A percentile compares a stretch with the other conserved stretches of the same genome.
Evolutionary conservation across 2,329 filamentous ascomycete genomes (phyloP).

Genomic region (Epichloe brachyelytri): DNA sequence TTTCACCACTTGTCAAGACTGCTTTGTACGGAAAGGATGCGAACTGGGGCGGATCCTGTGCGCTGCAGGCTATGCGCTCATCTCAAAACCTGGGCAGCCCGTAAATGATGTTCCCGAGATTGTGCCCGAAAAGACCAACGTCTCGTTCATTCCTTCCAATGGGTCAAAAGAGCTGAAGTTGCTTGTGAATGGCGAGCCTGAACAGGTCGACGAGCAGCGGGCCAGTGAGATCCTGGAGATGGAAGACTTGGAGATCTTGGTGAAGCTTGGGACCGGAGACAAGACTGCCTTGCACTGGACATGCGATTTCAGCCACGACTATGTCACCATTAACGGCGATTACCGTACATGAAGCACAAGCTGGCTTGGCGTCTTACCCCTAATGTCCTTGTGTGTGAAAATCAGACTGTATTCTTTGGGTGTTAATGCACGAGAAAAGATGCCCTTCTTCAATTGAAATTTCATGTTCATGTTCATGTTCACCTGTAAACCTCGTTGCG

Average conservation of each 20-base stretch:
- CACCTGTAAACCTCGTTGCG: no score
- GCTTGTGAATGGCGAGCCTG: slow-evolving; percentile 67
- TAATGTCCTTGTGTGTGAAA: no score
- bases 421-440: no score
- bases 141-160: slow-evolving; percentile 67
- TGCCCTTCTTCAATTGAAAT: no score
- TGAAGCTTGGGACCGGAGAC: slow-evolving; percentile 55
- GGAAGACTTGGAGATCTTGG: slow-evolving; percentile 68
- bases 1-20: slow-evolving; percentile 90
- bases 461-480: no score
- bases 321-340: slow-evolving; percentile 55
- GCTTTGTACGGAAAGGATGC: slow-evolving; percentile 94
- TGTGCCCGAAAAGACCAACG: slow-evolving; percentile 56
- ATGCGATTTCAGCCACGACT: slow-evolving; percentile 79
- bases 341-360: slow-evolving; percentile 40
- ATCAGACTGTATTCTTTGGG: no score
- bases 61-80: slow-evolving; percentile 70
- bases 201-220: slow-evolving; percentile 62
- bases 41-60: slow-evolving; percentile 96
- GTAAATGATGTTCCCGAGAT: slow-evolving; percentile 50
- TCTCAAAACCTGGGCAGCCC: slow-evolving; percentile 44
- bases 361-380: no score
- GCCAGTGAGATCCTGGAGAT: slow-evolving; percentile 66
- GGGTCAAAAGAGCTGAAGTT: slow-evolving; percentile 66
- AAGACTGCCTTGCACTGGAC: slow-evolving; percentile 68